A percentile compares a stretch with the other conserved stretches of the same genome.
Conservation (phyloP, 352 stramenopile species). For the Phytophthora pisi region DNA sequence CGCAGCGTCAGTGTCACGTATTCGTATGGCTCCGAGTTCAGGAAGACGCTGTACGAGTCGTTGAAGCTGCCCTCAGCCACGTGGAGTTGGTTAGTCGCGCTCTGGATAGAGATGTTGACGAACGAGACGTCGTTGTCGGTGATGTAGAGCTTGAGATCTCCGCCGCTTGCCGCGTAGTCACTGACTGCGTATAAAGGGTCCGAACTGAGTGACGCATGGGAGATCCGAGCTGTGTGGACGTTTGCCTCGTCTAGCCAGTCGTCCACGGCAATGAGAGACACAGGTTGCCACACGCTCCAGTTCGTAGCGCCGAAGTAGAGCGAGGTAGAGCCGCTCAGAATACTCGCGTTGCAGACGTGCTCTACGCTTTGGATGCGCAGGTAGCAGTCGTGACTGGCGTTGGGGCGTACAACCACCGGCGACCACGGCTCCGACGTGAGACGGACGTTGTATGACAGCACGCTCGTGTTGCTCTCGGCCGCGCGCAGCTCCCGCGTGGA, state of each 20-base stretch:
- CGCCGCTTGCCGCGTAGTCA: slow-evolving; percentile 37
- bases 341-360: slow-evolving; percentile 62
- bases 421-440: slow-evolving; percentile 73
- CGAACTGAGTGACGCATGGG: slow-evolving; percentile 49
- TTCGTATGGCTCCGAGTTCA: slow-evolving; percentile 71
- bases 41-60: slow-evolving; percentile 64
- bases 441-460: slow-evolving; percentile 53
- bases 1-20: slow-evolving; percentile 54
- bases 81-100: slow-evolving; percentile 42
- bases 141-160: slow-evolving; percentile 49
- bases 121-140: slow-evolving; percentile 69
- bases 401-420: slow-evolving; percentile 52
- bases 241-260: slow-evolving; percentile 62
- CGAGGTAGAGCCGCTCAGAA: slow-evolving; percentile 35
- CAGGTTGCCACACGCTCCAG: slow-evolving; percentile 69
- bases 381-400: slow-evolving; percentile 62
- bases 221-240: slow-evolving; percentile 57
- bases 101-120: slow-evolving; percentile 63
- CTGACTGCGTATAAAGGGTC: slow-evolving; percentile 52
- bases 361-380: slow-evolving; percentile 33
- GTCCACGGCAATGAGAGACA: slow-evolving; percentile 63
- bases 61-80: slow-evolving; percentile 82
- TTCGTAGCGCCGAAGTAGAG: slow-evolving; percentile 66
- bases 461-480: slow-evolving; percentile 44
- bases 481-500: slow-evolving; percentile 45